These are phyloP conservation scores for Penicillium coprophilum DNA, from an alignment of 495 filamentous ascomycete species.

Conservation along the genomic window DNA sequence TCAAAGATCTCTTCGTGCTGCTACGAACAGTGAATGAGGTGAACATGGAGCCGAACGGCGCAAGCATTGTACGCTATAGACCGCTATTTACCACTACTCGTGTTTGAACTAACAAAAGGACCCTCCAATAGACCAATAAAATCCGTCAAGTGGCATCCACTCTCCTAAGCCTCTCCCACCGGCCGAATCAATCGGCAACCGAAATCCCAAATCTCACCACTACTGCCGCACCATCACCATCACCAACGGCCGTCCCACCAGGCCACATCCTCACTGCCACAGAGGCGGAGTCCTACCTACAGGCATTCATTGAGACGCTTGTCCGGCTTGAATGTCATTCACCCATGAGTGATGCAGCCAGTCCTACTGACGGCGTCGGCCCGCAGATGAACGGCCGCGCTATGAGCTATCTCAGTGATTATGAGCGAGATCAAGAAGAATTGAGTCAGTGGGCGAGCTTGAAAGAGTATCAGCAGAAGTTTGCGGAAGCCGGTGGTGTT, in stretches of 20 bases:
- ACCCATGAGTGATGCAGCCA: conserved; percentile 15
- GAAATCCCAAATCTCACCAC: conserved; percentile 14
- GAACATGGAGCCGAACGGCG: conserved; percentile 79
- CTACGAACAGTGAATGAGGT: conserved; percentile 70
- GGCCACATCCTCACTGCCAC: conserved; percentile 36
- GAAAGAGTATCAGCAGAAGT: conserved; percentile 68
- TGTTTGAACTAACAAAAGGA: conserved; percentile 7
- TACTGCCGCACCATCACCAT: conserved; percentile 13
- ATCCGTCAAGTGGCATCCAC: conserved; percentile 76
- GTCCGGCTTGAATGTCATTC: conserved; percentile 60
- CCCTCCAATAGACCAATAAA: conserved; percentile 50
- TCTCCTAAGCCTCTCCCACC: conserved; percentile 60
- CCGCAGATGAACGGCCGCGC: conserved; percentile 33
- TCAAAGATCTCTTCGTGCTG: conserved; percentile 70
- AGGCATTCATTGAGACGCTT: conserved; percentile 66
- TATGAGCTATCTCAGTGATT: conserved; percentile 46
- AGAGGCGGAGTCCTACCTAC: conserved; percentile 63
- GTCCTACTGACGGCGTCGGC: conserved; percentile 17
- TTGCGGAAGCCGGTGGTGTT: conserved; percentile 61
- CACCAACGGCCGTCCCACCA: conserved; percentile 14
- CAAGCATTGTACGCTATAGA: conserved; percentile 57
- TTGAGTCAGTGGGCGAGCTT: conserved; percentile 71
- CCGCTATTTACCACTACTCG: not conserved
- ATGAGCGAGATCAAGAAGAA: conserved; percentile 69
- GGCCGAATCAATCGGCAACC: conserved; percentile 9